These are phyloP conservation scores for Quercus parvula DNA, from an alignment of 306 rosid species.

Conservation along the genomic window DNA sequence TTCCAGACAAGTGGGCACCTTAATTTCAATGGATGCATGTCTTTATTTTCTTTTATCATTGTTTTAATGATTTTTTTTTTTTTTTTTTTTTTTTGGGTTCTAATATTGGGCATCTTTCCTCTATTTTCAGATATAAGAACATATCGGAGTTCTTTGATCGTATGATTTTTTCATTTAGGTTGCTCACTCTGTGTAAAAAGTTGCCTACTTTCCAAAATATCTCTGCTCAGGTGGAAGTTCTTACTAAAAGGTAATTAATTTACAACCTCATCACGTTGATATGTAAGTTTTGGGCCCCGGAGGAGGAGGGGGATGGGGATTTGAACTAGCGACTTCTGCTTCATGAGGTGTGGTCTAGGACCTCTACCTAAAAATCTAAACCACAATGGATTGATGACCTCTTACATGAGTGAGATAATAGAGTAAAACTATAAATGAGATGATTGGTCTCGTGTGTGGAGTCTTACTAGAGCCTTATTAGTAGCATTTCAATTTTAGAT, in stretches of 20 bases:
- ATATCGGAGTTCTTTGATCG: conserved; percentile 42
- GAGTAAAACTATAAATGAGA: background rate
- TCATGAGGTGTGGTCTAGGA: background rate
- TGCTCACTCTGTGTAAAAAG: conserved; percentile 46
- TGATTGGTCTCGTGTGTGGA: background rate
- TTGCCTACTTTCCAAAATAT: conserved; percentile 50
- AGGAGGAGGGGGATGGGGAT: background rate
- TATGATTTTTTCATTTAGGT: conserved; percentile 52
- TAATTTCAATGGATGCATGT: conserved; percentile 6
- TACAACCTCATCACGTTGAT: background rate
- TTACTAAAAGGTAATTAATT: conserved; percentile 45
- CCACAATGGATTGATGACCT: background rate
- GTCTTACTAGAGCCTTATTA: too few relatives aligned
- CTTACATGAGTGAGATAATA: background rate
- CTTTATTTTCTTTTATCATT: background rate
- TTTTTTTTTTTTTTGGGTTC: background rate
- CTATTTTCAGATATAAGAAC: conserved; percentile 36
- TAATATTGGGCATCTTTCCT: background rate
- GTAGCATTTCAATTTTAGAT: too few relatives aligned
- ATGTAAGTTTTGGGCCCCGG: too few relatives aligned
- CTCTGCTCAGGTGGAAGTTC: conserved; percentile 48
- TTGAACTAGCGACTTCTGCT: background rate
- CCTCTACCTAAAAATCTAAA: background rate
- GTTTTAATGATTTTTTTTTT: too few relatives aligned
- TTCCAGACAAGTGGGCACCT: conserved; percentile 46